Evolutionary conservation across 2,329 filamentous ascomycete species (phyloP), one percentile per base, ranked within the genome.

Genomic region (Exutisphaerella laricina): DNA sequence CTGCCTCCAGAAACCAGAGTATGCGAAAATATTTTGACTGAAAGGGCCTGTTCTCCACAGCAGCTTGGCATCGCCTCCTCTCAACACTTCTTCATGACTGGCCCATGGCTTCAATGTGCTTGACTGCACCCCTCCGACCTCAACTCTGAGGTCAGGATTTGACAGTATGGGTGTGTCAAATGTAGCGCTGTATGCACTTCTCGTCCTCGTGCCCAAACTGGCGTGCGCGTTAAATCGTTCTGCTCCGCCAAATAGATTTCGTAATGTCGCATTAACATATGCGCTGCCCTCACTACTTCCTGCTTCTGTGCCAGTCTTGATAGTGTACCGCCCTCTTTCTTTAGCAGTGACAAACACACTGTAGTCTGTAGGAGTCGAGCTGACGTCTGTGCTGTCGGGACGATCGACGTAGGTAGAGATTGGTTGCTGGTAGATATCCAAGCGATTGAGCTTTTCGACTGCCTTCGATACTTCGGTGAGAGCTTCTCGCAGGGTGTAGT

Each of bases 201-300:
- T 77, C 20, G 92, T 97, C 32, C 92, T 79, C 5, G 90, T 97
- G 44, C 92, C 92, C 17, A 89, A 71, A 22, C 88, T 89, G 36
- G 87, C 89, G 58, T 95, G 90, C 46, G 94, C 71, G 39, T 86
- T 87, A 50, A 98, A 70, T 43, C 84, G 85, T 70, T 98, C 92
- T 17, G 89, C 92, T 28, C 92, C 92, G 39, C 92, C 92, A 62
- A 98, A 87, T 46, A 98, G 77, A 67, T 98, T 98, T 55, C 92
- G 82, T 72, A 88, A 82, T 39, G 90, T 75, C 32, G 88, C 75
- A 54, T 92, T 90, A 53, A 86, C 83, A 61, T 94, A 97, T 3
- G 89, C 90, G 5, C 89, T 94, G 25, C 90, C 92, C 66, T 98
- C 92, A 16, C 87, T 82, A 60, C 94, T 94, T 50, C 92, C 92